phyloP scores from a whole-genome alignment of 2,329 filamentous ascomycete species.

The Pyricularia grisea region DNA sequence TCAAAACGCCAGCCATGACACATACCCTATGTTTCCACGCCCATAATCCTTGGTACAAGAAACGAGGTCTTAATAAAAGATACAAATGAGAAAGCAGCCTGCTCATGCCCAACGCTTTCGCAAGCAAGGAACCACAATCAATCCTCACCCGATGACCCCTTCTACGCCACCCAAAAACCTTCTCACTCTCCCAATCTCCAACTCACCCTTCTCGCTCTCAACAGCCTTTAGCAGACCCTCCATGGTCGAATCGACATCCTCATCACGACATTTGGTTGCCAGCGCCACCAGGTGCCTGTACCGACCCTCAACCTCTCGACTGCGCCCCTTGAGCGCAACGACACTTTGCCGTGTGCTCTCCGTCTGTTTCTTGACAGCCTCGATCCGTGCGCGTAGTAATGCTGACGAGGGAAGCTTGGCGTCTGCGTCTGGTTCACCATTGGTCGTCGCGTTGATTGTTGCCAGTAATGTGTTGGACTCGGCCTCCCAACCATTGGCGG shows the following conservation, averaged over 20 bases:
- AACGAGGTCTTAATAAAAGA: not conserved
- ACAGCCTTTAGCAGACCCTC: conserved; percentile 77
- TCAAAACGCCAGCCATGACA: not conserved
- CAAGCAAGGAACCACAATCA: not conserved
- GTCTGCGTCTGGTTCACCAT: conserved; percentile 8
- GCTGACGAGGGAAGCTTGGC: conserved; percentile 44
- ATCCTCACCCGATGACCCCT: conserved; percentile 27
- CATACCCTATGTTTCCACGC: not conserved
- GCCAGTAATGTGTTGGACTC: conserved; percentile 39
- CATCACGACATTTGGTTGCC: conserved; percentile 72
- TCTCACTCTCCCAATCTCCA: conserved; percentile 67
- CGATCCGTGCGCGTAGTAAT: conserved; percentile 57
- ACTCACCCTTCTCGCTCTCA: conserved; percentile 71
- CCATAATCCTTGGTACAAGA: not conserved
- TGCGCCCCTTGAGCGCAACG: conserved; percentile 63
- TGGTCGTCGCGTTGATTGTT: conserved; percentile 28
- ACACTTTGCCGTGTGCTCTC: conserved; percentile 58
- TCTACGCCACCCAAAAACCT: conserved; percentile 76
- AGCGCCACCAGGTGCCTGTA: conserved; percentile 82
- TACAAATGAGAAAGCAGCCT: not conserved
- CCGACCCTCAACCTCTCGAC: conserved; percentile 75
- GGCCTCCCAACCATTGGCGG: conserved; percentile 42
- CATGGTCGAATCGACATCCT: conserved; percentile 70
- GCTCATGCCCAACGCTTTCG: not conserved
- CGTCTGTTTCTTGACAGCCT: conserved; percentile 63